Evolutionary conservation across 495 filamentous ascomycete genomes (phyloP).

Genomic region (Astrothelium macrocarpum): DNA sequence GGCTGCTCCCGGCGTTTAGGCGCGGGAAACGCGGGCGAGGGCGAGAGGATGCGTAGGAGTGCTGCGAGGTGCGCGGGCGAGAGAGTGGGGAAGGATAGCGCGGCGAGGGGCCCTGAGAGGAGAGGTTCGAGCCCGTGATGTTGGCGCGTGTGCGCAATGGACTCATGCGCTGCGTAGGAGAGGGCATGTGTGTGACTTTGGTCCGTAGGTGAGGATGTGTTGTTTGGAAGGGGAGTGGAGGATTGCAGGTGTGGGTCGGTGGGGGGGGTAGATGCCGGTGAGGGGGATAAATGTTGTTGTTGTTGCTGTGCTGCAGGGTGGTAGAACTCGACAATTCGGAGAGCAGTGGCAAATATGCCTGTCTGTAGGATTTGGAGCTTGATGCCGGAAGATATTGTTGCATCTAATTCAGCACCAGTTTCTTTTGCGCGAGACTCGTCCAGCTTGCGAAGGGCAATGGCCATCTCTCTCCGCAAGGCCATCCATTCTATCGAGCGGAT

Average conservation of each 20-base stretch:
- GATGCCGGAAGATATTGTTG: conserved; percentile 45
- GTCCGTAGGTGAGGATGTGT: conserved; percentile 28
- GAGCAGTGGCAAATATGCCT: conserved; percentile 76
- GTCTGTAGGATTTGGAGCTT: conserved; percentile 75
- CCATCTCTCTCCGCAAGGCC: conserved; percentile 72
- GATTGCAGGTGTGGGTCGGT: conserved; percentile 26
- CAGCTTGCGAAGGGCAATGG: conserved; percentile 55
- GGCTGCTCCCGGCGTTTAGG: conserved; percentile 67
- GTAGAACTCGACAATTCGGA: conserved; percentile 81
- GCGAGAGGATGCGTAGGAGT: conserved; percentile 63
- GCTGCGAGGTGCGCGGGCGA: conserved; percentile 73
- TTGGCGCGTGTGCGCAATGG: conserved; percentile 36
- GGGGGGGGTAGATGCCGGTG: conserved; percentile 14
- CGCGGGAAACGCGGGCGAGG: conserved; percentile 62
- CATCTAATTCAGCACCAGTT: conserved; percentile 30
- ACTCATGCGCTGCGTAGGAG: conserved; percentile 57
- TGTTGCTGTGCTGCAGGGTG: conserved; percentile 38
- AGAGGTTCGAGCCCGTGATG: conserved; percentile 59
- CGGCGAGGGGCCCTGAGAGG: conserved; percentile 67
- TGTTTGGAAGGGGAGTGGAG: conserved; percentile 25
- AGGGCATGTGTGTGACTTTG: conserved; percentile 62
- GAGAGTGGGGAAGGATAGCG: conserved; percentile 71
- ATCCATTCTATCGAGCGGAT: conserved; percentile 80
- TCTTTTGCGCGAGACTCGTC: conserved; percentile 43
- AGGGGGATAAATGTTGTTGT: conserved; percentile 2